Percentiles rank a stretch among this genome's conserved stretches.
Evolutionary conservation across 306 rosid genomes (phyloP).

Genomic region (Begonia masoniana): DNA sequence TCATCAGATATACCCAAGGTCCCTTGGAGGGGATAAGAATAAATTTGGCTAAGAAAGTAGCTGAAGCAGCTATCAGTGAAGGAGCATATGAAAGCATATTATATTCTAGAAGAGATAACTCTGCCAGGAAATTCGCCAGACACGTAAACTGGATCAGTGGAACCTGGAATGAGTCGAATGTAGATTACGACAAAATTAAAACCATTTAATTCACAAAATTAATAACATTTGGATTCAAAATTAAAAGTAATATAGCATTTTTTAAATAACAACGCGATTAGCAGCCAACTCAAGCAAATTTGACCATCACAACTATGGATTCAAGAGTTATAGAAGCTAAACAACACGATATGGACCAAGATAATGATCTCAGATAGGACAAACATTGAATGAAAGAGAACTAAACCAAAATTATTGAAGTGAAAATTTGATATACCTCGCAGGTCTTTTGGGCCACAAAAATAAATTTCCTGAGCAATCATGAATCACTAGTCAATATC

Average conservation of each 20-base stretch:
- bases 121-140: slow-evolving; percentile 41
- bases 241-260: no score
- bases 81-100: slow-evolving; percentile 38
- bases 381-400: no score
- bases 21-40: slow-evolving; percentile 29
- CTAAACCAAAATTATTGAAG: no score
- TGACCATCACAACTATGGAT: no score
- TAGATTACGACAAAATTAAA: no score
- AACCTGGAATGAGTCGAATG: slow-evolving; percentile 18
- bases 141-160: slow-evolving; percentile 34
- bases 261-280: no score
- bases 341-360: no score
- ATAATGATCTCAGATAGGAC: no score
- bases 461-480: slow-evolving; percentile 36
- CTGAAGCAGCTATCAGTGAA: slow-evolving; percentile 54
- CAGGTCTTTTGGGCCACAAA: slow-evolving; percentile 29
- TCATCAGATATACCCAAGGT: slow-evolving; percentile 51
- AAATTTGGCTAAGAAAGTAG: slow-evolving; percentile 55
- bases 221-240: no score
- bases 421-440: slow-evolving; percentile 22
- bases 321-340: no score
- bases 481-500: slow-evolving; percentile 23
- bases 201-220: no score
- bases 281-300: no score
- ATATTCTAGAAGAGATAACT: slow-evolving; percentile 47